Conservation (phyloP, 2,329 filamentous ascomycete genomes). For the Stachybotrys echinatus region DNA sequence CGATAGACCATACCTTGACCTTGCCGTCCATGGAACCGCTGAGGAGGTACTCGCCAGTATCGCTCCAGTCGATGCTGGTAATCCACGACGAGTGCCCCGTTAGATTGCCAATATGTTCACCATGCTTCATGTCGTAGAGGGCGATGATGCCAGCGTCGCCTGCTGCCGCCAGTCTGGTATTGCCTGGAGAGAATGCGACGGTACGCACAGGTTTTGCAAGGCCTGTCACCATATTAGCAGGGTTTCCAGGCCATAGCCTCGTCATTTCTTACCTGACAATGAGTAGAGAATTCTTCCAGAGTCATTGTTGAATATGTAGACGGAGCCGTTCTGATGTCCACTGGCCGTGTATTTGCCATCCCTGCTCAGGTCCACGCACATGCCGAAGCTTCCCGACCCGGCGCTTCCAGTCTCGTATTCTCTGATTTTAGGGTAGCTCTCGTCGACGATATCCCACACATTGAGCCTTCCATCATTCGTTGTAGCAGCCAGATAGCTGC, state of each 20-base stretch:
- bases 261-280: conserved; percentile 57
- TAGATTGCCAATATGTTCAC: conserved; percentile 86
- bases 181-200: conserved; percentile 82
- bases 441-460: conserved; percentile 69
- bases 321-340: conserved; percentile 84
- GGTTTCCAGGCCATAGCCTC: background rate
- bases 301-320: conserved; percentile 95
- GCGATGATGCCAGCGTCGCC: conserved; percentile 87
- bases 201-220: conserved; percentile 81
- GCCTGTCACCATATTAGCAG: conserved; percentile 41
- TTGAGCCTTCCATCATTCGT: conserved; percentile 85
- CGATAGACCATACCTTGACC: conserved; percentile 92
- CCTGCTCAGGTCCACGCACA: conserved; percentile 73
- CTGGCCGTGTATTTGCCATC: conserved; percentile 86
- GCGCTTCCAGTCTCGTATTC: conserved; percentile 73
- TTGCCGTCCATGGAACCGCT: conserved; percentile 90
- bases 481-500: conserved; percentile 78
- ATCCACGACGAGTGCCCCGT: conserved; percentile 81
- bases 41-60: conserved; percentile 85
- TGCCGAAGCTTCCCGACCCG: conserved; percentile 81
- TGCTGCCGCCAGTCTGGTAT: conserved; percentile 79
- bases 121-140: conserved; percentile 86
- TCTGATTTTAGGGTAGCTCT: conserved; percentile 58
- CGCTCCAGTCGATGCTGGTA: conserved; percentile 86
- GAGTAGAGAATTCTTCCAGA: conserved; percentile 81